phyloP scores from a whole-genome alignment of 768 basidiomycete genomes.

The Lactarius indigo region DNA sequence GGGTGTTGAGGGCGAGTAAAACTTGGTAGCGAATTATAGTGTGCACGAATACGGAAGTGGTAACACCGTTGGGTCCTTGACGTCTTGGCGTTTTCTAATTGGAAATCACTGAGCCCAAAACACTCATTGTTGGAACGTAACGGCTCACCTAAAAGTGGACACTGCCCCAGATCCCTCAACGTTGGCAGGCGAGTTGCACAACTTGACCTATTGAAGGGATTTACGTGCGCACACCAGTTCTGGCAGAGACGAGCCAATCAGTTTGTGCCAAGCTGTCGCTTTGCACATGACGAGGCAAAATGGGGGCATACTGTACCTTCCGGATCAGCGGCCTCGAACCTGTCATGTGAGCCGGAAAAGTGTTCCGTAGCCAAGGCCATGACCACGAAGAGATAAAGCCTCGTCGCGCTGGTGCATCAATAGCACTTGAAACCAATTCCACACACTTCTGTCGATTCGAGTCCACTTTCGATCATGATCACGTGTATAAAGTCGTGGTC shows the following conservation, averaged over 20 bases:
- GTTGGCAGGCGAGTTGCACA: constrained; percentile 43
- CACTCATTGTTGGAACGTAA: constrained; percentile 35
- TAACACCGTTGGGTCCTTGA: neutral
- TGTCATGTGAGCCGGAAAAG: constrained; percentile 6
- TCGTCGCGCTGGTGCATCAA: constrained; percentile 36
- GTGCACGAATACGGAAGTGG: neutral
- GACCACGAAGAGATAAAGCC: constrained; percentile 5
- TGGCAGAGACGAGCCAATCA: constrained; percentile 36
- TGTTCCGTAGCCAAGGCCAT: neutral
- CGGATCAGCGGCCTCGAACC: constrained; percentile 45
- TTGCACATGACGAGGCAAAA: neutral
- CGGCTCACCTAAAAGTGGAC: constrained; percentile 41
- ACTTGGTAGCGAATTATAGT: neutral
- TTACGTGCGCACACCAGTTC: constrained; percentile 41
- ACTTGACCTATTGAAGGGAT: constrained; percentile 44
- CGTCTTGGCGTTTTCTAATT: constrained; percentile 6
- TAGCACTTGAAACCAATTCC: too few relatives aligned
- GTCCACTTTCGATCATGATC: constrained; percentile 47
- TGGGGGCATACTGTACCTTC: constrained; percentile 23
- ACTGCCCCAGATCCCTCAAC: constrained; percentile 45
- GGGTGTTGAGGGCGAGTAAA: neutral
- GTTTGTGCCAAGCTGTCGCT: neutral
- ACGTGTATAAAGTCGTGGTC: constrained; percentile 30
- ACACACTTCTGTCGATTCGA: constrained; percentile 49
- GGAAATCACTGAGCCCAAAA: neutral